Base-by-base conservation (phyloP, 2,329 filamentous ascomycete genomes). In the Grosmannia clavigera region DNA sequence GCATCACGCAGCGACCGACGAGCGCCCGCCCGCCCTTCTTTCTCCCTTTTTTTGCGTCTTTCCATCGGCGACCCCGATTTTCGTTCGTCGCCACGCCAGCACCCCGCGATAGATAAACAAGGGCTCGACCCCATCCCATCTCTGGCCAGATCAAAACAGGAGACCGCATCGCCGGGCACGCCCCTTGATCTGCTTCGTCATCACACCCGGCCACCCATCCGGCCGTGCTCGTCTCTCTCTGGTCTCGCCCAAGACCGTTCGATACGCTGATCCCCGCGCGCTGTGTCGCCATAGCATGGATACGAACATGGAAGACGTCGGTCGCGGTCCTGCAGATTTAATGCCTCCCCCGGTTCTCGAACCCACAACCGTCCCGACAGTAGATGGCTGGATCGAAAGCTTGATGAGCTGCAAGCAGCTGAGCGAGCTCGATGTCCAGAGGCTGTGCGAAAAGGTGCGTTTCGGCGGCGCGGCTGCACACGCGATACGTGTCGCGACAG, bases 391-490 rank as follows among this genome's bases (percentile, higher is more conserved):
- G 94, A 97, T 99, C 72, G 92, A 96, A 81, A 92, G 83, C 78
- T 81, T 99, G 76, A 97, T 99, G 92, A 85, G 78, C 72, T 99
- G 94, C 88, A 99, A 99, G 80, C 94, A 97, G 81, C 81, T 99
- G 74, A 85, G 89, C 63, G 94, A 99, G 79, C 81, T 83, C 66
- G 94, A 99, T 73, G 94, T 99, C 64, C 90, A 95, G 78, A 87
- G 92, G 74, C 84, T 99, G 71, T 99, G 94, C 80, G 94, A 97
- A 73, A 95, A 96, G 87, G 92, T 95, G 77, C 70, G 84, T 66
- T 14, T 53, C 7, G 5, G 19, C n/a, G 22, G 2, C 3, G 25
- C 16, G 19, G 19, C 4, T 16, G 40, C 33, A 31, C 57, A 19
- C 14, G 33, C 52, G 31, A 50, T 9, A 52, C n/a, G 14, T 14